Evolutionary conservation across 352 stramenopile genomes (phyloP).

Genomic region (Phytophthora pisi): DNA sequence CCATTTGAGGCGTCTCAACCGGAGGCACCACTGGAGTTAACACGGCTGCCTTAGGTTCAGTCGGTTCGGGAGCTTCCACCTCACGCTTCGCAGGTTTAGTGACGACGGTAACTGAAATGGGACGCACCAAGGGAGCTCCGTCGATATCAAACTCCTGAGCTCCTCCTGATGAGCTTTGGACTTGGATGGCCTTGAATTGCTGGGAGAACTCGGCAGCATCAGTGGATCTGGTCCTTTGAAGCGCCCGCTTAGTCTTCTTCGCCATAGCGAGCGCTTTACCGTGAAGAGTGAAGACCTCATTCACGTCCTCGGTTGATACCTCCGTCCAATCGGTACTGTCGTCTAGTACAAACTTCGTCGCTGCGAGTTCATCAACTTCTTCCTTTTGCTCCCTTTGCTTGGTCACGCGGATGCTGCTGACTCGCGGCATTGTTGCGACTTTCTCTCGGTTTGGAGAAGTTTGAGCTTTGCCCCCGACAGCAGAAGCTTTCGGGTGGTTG

Average conservation of each 20-base stretch:
- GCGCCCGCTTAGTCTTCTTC: constrained; percentile 5
- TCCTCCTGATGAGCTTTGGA: not conserved
- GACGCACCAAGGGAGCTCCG: not conserved
- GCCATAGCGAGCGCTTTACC: constrained; percentile 21
- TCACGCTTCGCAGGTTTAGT: constrained; percentile 19
- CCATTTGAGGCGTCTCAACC: not conserved
- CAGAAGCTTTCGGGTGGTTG: not conserved
- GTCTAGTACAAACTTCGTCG: not conserved
- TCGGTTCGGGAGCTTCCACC: not conserved
- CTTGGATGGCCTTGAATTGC: not conserved
- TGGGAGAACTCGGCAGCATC: not conserved
- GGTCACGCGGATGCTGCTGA: not conserved
- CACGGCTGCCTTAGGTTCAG: not conserved
- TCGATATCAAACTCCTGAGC: not conserved
- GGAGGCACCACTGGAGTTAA: not conserved
- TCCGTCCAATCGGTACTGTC: not conserved
- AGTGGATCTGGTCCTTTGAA: constrained; percentile 6
- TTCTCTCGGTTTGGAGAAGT: constrained; percentile 1
- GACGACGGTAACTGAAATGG: constrained; percentile 28
- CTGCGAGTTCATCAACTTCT: not conserved
- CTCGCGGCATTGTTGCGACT: not conserved
- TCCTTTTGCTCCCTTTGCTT: not conserved
- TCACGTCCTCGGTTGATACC: not conserved
- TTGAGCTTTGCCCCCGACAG: not conserved
- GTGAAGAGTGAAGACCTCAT: constrained; percentile 15